These are phyloP conservation scores for Talaromyces trachyspermus DNA, from an alignment of 495 filamentous ascomycete genomes.

Conservation along the genomic window DNA sequence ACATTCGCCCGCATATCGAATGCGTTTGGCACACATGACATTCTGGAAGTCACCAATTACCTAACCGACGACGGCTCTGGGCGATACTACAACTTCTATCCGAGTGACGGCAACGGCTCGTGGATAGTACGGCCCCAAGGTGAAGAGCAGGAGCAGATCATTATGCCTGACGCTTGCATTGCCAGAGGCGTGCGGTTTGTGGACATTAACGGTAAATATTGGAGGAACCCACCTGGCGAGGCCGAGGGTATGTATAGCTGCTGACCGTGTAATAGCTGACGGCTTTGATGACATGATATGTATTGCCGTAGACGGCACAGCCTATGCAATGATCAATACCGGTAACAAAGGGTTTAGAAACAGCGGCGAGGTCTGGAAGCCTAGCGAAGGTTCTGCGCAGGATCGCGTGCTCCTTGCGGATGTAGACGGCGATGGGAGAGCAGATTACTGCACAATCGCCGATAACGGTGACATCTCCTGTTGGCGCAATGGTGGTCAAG, in stretches of 20 bases:
- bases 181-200: not conserved
- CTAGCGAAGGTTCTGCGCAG: not conserved
- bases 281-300: slow-evolving; percentile 35
- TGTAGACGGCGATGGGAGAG: slow-evolving; percentile 8
- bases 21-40: too few species aligned
- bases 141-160: too few species aligned
- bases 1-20: too few species aligned
- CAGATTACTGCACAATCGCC: slow-evolving; percentile 17
- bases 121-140: too few species aligned
- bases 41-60: too few species aligned
- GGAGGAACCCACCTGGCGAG: not conserved
- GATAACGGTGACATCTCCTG: slow-evolving; percentile 15
- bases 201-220: not conserved
- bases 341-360: not conserved
- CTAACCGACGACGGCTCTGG: too few species aligned
- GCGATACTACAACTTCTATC: too few species aligned
- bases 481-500: slow-evolving; percentile 22
- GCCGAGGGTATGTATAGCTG: too few species aligned
- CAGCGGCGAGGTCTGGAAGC: not conserved
- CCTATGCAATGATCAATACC: slow-evolving; percentile 14
- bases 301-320: slow-evolving; percentile 13
- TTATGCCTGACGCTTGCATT: too few species aligned
- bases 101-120: too few species aligned
- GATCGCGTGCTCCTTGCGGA: not conserved
- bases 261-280: slow-evolving; percentile 3